Percentiles rank a stretch among this genome's conserved stretches.
Conservation (phyloP, 306 rosid species). For the Bauhinia variegata region DNA sequence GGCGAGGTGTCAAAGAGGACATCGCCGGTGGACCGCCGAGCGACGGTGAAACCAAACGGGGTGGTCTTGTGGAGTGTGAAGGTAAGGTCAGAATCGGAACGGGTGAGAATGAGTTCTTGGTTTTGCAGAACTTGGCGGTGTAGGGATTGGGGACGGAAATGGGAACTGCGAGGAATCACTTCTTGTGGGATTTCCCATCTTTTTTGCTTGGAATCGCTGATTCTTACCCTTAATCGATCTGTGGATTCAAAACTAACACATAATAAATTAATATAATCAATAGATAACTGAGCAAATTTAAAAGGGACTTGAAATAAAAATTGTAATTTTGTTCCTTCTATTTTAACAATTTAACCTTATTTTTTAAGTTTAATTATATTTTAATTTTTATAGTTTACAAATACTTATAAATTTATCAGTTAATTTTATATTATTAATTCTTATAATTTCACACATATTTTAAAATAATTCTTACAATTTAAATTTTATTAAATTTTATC, state of each 20-base stretch:
- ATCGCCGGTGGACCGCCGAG: constrained; percentile 66
- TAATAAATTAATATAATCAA: background rate
- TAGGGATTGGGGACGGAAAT: constrained; percentile 2
- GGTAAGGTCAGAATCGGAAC: constrained; percentile 62
- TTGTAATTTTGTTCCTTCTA: background rate
- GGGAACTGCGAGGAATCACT: constrained; percentile 50
- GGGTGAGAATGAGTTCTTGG: constrained; percentile 12
- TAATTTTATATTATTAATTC: too few species aligned
- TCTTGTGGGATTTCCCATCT: constrained; percentile 81
- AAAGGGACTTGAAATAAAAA: background rate
- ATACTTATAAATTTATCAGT: too few species aligned
- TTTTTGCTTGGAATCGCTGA: constrained; percentile 50
- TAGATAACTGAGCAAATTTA: background rate
- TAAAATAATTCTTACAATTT: too few species aligned
- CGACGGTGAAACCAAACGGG: constrained; percentile 72
- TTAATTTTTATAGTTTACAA: too few species aligned
- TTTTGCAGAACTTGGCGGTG: background rate
- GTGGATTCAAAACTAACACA: constrained; percentile 57
- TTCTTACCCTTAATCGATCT: constrained; percentile 60
- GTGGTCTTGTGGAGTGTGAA: constrained; percentile 66
- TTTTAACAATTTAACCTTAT: too few species aligned
- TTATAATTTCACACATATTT: too few species aligned
- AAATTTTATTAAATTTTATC: too few species aligned
- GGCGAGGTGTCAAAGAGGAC: constrained; percentile 61
- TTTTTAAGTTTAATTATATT: too few species aligned